Conservation (phyloP, 2,329 filamentous ascomycete genomes). For the Neocucurbitaria cava region DNA sequence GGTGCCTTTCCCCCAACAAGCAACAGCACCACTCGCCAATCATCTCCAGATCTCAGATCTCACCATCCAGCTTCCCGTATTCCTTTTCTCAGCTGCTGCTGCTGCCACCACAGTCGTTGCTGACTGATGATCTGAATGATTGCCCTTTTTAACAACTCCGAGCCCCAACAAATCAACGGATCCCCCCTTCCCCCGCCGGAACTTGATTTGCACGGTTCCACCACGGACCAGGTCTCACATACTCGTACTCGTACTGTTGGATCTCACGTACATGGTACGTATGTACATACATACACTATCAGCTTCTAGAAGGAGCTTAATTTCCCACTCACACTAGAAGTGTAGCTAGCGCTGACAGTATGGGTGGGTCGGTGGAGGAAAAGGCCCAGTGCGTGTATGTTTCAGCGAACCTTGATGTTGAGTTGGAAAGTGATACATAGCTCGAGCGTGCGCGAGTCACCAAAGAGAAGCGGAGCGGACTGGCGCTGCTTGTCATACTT, state of each 20-base stretch:
- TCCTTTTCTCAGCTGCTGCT: too few species aligned
- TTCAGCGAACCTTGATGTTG: neutral
- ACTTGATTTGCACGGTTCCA: neutral
- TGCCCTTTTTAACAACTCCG: neutral
- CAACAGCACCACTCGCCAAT: too few species aligned
- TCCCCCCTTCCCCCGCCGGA: too few species aligned
- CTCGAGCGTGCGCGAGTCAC: neutral
- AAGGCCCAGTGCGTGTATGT: too few species aligned
- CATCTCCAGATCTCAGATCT: too few species aligned
- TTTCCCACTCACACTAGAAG: neutral
- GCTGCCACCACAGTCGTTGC: too few species aligned
- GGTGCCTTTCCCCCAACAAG: too few species aligned
- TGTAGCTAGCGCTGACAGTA: slow-evolving; percentile 1
- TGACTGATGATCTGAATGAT: too few species aligned
- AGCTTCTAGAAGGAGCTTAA: slow-evolving; percentile 10
- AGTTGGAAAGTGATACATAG: neutral
- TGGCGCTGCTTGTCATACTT: neutral
- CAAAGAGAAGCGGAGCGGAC: neutral
- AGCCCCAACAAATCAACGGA: neutral
- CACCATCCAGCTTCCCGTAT: too few species aligned
- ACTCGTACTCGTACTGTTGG: too few species aligned
- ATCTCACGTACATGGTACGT: slow-evolving; percentile 4
- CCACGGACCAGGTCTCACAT: neutral
- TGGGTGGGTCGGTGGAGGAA: neutral
- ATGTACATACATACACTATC: too few species aligned